phyloP scores from a whole-genome alignment of 208 protist genomes.

The Kentomonas sorsogonicus region DNA sequence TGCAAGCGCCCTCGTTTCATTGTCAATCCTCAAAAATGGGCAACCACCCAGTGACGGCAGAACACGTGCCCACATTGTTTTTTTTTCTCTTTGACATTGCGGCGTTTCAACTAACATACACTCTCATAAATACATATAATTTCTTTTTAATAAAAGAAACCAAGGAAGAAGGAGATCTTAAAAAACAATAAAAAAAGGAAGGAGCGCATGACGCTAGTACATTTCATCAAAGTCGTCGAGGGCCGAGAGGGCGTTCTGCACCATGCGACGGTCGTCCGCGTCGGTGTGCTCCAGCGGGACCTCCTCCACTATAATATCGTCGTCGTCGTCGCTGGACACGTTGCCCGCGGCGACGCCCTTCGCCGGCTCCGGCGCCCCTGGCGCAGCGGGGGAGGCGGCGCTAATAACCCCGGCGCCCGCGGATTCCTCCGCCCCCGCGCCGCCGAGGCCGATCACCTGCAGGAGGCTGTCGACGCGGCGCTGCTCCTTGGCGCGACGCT shows the following conservation, averaged over 20 bases:
- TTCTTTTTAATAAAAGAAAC: too few relatives aligned
- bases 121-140: too few relatives aligned
- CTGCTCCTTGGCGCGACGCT: conserved; percentile 31
- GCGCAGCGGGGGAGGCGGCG: too few relatives aligned
- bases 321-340: conserved; percentile 18
- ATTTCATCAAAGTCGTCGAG: conserved; percentile 86
- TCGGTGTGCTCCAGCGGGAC: conserved; percentile 22
- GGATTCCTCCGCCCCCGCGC: conserved; percentile 3
- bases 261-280: conserved; percentile 38
- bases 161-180: too few relatives aligned
- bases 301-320: background rate
- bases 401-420: background rate
- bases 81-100: background rate
- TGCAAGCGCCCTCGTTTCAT: too few relatives aligned
- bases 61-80: background rate
- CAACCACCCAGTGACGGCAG: too few relatives aligned
- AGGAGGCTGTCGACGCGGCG: conserved; percentile 42
- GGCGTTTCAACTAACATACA: too few relatives aligned
- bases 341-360: conserved; percentile 19
- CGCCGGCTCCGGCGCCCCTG: too few relatives aligned
- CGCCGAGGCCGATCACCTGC: conserved; percentile 37
- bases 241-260: conserved; percentile 65
- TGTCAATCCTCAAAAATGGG: too few relatives aligned
- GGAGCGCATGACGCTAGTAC: conserved; percentile 20
- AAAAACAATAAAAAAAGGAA: conserved; percentile 4